Base-by-base conservation (phyloP, 176 grass and related monocot genomes). In the Neostapfia colusana region DNA sequence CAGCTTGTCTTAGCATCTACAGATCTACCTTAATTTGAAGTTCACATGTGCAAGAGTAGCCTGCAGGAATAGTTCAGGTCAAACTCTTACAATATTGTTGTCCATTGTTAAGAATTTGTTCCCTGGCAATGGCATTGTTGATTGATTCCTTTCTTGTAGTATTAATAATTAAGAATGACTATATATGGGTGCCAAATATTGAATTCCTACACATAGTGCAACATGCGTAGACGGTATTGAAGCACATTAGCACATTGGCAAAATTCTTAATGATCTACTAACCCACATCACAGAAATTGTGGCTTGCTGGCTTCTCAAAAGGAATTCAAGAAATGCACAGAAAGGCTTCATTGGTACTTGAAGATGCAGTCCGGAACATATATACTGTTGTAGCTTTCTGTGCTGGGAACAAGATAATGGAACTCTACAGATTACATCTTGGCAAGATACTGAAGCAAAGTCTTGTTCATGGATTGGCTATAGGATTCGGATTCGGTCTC, bases 241-340 rank as follows among this genome's bases (percentile, higher is more conserved):
- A 51, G 46, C 81, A 60, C 7, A 27, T 58, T 85, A 48, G n/a
- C n/a, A n/a, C 31, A 31, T 31, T 31, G 31, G n/a, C 49, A 26
- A 63, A 66, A 73, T 8, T 65, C 73, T 75, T 48, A 62, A 67
- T 57, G 16, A 69, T 71, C 8, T 82, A 36, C 74, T 72, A 51
- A 84, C 67, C 48, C 53, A 58, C 83, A 39, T 89, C 72, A 67
- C 89, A 99, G 96, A 99, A 99, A 88, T 65, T 92, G 83, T 99
- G 96, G 96, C 96, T 99, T 86, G 92, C 89, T 75, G 96, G 96
- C 51, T 99, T 99, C 81, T 99, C 96, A 56, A 94, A 88, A 88
- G 96, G 96, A 81, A 99, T 99, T 72, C 96, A 99, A 59, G 96
- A 99, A 67, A 99, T 95, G 96, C 96, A 99, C 71, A 95, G 90